Conservation (phyloP, 2,329 filamentous ascomycete genomes). For the Apiospora phragmitis region DNA sequence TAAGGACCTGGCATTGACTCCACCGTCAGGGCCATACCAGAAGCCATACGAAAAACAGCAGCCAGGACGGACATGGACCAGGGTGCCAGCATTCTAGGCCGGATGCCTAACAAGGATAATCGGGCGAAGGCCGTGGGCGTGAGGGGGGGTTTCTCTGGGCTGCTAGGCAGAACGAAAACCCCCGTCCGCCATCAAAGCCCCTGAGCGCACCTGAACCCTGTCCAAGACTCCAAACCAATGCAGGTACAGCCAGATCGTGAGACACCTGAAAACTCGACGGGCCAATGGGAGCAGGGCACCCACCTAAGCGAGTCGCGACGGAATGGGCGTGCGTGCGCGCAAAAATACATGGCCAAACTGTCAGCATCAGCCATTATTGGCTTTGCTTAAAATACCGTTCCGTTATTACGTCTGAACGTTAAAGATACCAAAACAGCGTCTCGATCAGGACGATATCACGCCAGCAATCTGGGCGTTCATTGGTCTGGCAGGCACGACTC, state of each 20-base stretch:
- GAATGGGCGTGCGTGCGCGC: not conserved
- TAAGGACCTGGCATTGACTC: slow-evolving; percentile 2
- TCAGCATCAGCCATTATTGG: not conserved
- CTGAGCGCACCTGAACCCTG: not conserved
- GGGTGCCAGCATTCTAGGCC: not conserved
- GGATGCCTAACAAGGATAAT: not conserved
- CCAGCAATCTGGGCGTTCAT: not conserved
- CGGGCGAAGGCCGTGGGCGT: not conserved
- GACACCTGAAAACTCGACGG: not conserved
- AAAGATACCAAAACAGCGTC: not conserved
- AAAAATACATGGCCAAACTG: not conserved
- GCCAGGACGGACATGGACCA: not conserved
- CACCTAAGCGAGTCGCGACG: not conserved
- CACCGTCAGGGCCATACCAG: not conserved
- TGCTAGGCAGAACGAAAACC: not conserved
- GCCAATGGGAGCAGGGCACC: not conserved
- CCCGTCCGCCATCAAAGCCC: not conserved
- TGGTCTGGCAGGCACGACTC: not conserved
- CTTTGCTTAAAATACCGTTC: not conserved
- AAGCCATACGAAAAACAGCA: not conserved
- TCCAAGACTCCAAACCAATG: not conserved
- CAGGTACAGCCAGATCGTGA: slow-evolving; percentile 5
- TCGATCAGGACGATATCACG: not conserved
- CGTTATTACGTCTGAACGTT: slow-evolving; percentile 5
- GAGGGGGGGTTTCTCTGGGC: not conserved